Conservation (phyloP, 169 alveolate species). For the Eimeria maxima region DNA sequence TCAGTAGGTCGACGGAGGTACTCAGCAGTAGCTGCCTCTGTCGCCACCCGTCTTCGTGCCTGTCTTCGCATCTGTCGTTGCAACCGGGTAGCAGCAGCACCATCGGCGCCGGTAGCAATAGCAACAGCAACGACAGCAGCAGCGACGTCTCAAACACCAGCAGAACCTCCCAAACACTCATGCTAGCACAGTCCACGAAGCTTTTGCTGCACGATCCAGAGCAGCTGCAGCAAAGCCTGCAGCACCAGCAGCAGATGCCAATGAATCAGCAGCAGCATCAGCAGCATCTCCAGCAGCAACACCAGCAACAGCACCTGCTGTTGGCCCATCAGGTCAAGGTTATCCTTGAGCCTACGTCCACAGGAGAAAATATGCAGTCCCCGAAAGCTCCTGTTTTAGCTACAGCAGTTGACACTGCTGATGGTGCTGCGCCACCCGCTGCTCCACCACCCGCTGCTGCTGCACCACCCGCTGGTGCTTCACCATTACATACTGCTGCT, state of each 20-base stretch:
- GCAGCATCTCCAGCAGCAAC: background rate
- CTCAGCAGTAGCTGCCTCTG: slow-evolving; percentile 40
- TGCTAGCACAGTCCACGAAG: background rate
- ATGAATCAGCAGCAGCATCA: background rate
- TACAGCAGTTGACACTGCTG: background rate
- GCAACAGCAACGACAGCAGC: background rate
- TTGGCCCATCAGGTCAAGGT: background rate
- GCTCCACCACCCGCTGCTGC: slow-evolving; percentile 6
- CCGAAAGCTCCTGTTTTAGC: background rate
- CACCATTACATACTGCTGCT: background rate
- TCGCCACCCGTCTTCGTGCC: background rate
- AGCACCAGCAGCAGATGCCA: background rate
- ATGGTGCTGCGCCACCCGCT: background rate
- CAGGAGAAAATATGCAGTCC: background rate
- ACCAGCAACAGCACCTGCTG: slow-evolving; percentile 16
- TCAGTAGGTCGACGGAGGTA: background rate
- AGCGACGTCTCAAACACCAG: background rate
- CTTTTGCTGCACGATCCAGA: background rate
- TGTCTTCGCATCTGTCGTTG: background rate
- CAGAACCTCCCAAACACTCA: background rate
- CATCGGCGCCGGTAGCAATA: background rate
- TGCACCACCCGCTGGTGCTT: background rate
- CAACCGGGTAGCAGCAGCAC: background rate
- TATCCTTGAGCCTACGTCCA: background rate
- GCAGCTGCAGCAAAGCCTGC: background rate